Percentiles rank a stretch among this genome's conserved stretches.
Evolutionary conservation across 176 grass and related monocot genomes (phyloP).

Genomic region (Bolboschoenus planiculmis): DNA sequence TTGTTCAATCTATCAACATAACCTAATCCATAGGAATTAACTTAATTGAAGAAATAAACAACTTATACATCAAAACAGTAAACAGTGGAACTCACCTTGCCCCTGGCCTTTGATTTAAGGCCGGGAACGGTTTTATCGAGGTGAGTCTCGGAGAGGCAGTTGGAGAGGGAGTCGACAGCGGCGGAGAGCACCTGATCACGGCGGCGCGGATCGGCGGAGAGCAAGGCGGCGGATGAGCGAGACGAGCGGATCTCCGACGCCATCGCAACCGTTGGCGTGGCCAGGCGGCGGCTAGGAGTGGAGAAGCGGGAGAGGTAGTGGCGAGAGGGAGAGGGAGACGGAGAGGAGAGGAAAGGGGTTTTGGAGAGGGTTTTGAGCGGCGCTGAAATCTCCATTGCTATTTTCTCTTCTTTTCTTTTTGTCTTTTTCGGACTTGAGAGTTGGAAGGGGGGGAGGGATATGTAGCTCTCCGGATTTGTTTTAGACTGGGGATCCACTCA

Average conservation of each 20-base stretch:
- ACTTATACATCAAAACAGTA: not conserved
- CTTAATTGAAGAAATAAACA: not conserved
- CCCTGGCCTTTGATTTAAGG: conserved; percentile 49
- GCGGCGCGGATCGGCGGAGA: conserved; percentile 46
- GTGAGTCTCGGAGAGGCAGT: conserved; percentile 81
- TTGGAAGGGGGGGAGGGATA: too few species aligned
- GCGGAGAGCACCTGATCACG: conserved; percentile 49
- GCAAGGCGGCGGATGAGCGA: conserved; percentile 12
- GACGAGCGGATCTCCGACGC: not conserved
- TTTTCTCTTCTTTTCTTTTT: not conserved
- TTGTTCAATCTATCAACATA: not conserved
- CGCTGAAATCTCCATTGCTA: not conserved
- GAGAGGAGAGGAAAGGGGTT: not conserved
- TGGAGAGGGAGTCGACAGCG: conserved; percentile 34
- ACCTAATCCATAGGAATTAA: not conserved
- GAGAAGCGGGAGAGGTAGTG: conserved; percentile 14
- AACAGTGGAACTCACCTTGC: conserved; percentile 53
- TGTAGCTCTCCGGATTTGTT: too few species aligned
- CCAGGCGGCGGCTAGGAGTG: not conserved
- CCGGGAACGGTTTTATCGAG: conserved; percentile 62
- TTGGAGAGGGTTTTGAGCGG: conserved; percentile 23
- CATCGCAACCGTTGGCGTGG: conserved; percentile 1
- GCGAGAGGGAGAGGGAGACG: not conserved
- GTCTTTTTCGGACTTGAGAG: not conserved
- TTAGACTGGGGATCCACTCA: too few species aligned